These are phyloP conservation scores for Halophytophthora batemanensis DNA, from an alignment of 352 stramenopile genomes.

Conservation along the genomic window DNA sequence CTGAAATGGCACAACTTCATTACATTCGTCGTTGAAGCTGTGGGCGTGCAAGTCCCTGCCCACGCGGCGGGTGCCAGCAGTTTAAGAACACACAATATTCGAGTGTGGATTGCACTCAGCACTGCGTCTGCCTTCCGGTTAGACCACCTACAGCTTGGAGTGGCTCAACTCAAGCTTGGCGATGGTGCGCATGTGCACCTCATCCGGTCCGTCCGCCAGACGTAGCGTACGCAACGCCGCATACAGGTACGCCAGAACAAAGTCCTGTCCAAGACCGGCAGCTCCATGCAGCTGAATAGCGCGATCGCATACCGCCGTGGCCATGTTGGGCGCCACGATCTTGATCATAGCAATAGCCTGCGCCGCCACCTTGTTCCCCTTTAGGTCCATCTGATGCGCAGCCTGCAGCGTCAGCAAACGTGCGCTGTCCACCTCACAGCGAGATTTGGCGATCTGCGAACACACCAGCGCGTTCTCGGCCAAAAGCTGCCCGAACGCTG, in stretches of 20 bases:
- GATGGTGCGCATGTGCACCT: slow-evolving; percentile 95
- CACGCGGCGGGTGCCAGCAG: too few species aligned
- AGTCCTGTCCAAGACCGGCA: slow-evolving; percentile 91
- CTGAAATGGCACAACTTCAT: too few species aligned
- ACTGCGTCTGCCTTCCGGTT: neutral
- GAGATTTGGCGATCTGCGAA: slow-evolving; percentile 82
- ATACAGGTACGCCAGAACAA: slow-evolving; percentile 90
- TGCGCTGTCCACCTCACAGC: slow-evolving; percentile 80
- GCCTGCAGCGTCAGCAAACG: slow-evolving; percentile 86
- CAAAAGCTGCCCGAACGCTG: slow-evolving; percentile 94
- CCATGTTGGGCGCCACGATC: slow-evolving; percentile 92
- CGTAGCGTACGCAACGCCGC: slow-evolving; percentile 90
- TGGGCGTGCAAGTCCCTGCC: too few species aligned
- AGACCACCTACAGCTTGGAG: slow-evolving; percentile 35
- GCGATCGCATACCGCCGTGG: slow-evolving; percentile 85
- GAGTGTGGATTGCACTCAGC: neutral
- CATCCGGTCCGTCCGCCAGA: slow-evolving; percentile 96
- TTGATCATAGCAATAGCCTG: slow-evolving; percentile 97
- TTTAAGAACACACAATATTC: slow-evolving; percentile 16
- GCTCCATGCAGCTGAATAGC: slow-evolving; percentile 86
- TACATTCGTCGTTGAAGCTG: too few species aligned
- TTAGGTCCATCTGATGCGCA: slow-evolving; percentile 87
- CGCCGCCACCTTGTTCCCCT: slow-evolving; percentile 83
- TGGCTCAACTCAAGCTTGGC: slow-evolving; percentile 89
- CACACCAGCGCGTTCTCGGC: slow-evolving; percentile 77